Evolutionary conservation across 1,284 basidiomycete genomes (phyloP).

Genomic region (Papiliotrema nemorosa): DNA sequence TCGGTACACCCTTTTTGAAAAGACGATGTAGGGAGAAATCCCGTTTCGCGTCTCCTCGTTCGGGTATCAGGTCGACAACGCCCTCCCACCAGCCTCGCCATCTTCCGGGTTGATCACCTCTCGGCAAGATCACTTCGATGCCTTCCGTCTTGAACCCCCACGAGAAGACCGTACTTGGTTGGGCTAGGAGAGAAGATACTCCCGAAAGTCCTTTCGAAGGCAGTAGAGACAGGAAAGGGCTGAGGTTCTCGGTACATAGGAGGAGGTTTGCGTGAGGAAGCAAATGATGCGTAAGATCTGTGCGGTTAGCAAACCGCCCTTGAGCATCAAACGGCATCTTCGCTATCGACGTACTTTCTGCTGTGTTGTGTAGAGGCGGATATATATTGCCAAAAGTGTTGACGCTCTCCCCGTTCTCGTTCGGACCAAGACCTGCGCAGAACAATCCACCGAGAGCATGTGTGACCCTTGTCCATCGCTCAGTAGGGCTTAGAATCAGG

Average conservation of each 20-base stretch:
- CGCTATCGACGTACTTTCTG: too few species aligned
- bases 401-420: constrained; percentile 58
- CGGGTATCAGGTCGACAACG: constrained; percentile 71
- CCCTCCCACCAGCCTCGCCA: constrained; percentile 74
- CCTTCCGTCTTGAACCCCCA: constrained; percentile 63
- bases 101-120: constrained; percentile 36
- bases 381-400: constrained; percentile 53
- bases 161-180: constrained; percentile 82
- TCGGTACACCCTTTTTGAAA: constrained; percentile 65
- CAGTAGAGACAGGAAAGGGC: constrained; percentile 88
- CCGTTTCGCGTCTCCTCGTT: constrained; percentile 58
- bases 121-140: constrained; percentile 44
- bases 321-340: too few species aligned
- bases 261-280: constrained; percentile 66
- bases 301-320: constrained; percentile 6
- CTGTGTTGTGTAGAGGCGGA: too few species aligned
- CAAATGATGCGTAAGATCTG: constrained; percentile 47
- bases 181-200: constrained; percentile 77
- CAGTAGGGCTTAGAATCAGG: constrained; percentile 44
- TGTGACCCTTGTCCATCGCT: constrained; percentile 73
- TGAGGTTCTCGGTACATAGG: constrained; percentile 95
- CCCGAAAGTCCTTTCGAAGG: constrained; percentile 91
- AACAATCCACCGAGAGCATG: constrained; percentile 90
- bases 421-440: constrained; percentile 81
- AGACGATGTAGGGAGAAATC: constrained; percentile 69